Percentiles rank a stretch among this genome's conserved stretches.
phyloP scores from a whole-genome alignment of 2,329 filamentous ascomycete species.

The Aaosphaeria arxii region DNA sequence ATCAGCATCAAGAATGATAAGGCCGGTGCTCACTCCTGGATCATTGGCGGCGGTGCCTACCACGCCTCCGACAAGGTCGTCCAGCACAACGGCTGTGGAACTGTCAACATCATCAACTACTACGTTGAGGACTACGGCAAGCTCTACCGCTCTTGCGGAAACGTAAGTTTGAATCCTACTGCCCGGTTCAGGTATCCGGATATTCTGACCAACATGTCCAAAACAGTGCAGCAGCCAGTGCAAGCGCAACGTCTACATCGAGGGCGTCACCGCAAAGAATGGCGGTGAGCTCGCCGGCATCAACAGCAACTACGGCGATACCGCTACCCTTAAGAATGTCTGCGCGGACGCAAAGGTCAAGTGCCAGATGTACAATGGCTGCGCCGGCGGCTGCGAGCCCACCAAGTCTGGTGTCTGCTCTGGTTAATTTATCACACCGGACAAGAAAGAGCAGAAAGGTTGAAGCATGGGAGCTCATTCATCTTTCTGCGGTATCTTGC shows the following conservation, averaged over 20 bases:
- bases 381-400: conserved; percentile 24
- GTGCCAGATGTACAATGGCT: conserved; percentile 29
- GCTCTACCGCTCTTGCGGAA: conserved; percentile 47
- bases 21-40: conserved; percentile 29
- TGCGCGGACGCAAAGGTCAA: conserved; percentile 18
- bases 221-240: conserved; percentile 40
- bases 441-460: too few relatives aligned
- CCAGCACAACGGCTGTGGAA: conserved; percentile 41
- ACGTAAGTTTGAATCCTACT: conserved; percentile 12
- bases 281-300: conserved; percentile 45
- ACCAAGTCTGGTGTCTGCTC: conserved; percentile 21
- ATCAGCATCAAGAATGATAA: conserved; percentile 30
- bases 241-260: conserved; percentile 43
- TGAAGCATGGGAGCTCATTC: too few relatives aligned
- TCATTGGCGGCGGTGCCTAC: conserved; percentile 41
- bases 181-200: neutral
- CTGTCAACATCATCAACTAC: conserved; percentile 34
- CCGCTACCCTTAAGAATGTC: conserved; percentile 36
- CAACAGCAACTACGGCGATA: conserved; percentile 50
- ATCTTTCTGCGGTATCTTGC: too few relatives aligned
- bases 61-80: conserved; percentile 38
- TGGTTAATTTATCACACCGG: conserved; percentile 5
- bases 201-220: neutral
- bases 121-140: conserved; percentile 33
- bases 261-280: conserved; percentile 40